Evolutionary conservation across 1,284 basidiomycete genomes (phyloP), one percentile per base, ranked within the genome.

Genomic region (Phellopilus nigrolimitatus): DNA sequence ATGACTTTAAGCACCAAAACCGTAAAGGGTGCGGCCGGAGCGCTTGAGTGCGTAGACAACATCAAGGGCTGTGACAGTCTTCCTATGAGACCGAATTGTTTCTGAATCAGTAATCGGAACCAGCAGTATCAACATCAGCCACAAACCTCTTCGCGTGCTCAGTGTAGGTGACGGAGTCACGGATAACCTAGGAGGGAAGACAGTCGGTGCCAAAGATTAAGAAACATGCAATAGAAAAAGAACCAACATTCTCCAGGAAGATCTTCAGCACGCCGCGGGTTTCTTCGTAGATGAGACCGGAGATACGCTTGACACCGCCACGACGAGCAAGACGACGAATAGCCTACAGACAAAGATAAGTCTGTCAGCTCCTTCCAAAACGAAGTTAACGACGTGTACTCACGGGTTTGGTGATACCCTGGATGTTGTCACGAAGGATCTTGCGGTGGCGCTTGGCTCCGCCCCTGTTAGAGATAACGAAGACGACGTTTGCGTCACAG

Each of bases 321-420:
- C 88, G 82, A 67, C 88, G 85, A 49, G 89, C 88, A 61, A 92
- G 83, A 77, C 88, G 84, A 63, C 88, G 84, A 67, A 91, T 89
- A 59, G 87, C 85, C 68, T 84, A 70, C 67, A 75, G 75, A 62
- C 72, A 72, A 61, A 75, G 9, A 6, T 31, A 45, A 15, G 19
- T 28, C 30, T 46, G 42, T 64, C 12, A n/a, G 10, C 12, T 10
- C 75, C 87, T 89, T 38, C 75, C 50, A 31, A 25, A 41, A 30
- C 6, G 10, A 30, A 10, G 3, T 13, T 49, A n/a, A 28, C 17
- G 22, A 1, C 19, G 31, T n/a, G 15, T n/a, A 49, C 53, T 39
- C 33, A 54, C 53, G 7, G 76, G 76, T 62, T 78, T 78, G 50
- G 76, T 78, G 56, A 79, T 89, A 75, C 72, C 84, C 72, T 88